These are phyloP conservation scores for Dacryopinax primogenitus DNA, from an alignment of 768 basidiomycete genomes.

Conservation along the genomic window DNA sequence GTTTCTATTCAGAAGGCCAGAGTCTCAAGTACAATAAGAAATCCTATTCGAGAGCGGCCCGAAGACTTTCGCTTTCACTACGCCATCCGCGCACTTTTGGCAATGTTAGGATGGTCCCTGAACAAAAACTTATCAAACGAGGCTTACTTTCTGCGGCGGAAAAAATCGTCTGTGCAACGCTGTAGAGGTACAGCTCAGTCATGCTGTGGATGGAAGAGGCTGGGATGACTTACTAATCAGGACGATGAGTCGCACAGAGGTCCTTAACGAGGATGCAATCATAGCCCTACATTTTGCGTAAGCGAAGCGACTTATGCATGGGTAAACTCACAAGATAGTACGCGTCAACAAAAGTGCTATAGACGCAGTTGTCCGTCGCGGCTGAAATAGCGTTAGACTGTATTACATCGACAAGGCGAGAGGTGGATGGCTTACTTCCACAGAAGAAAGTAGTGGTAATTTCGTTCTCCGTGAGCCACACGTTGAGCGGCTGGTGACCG, in stretches of 20 bases:
- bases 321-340: not conserved
- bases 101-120: not conserved
- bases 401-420: not conserved
- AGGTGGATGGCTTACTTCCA: no score
- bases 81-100: not conserved
- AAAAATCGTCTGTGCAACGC: not conserved
- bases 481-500: not conserved
- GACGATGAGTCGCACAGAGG: not conserved
- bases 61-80: not conserved
- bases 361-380: not conserved
- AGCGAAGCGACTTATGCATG: not conserved
- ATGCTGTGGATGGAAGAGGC: not conserved
- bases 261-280: not conserved
- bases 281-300: no score
- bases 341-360: not conserved
- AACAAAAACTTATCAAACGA: not conserved
- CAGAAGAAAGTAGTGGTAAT: not conserved
- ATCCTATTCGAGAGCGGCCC: no score
- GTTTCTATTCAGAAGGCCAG: no score
- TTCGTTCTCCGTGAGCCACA: not conserved
- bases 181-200: not conserved
- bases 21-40: no score
- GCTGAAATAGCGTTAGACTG: not conserved
- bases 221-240: not conserved
- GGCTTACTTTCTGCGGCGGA: not conserved